Conservation (phyloP, 495 filamentous ascomycete species). For the Jackrogersella minutella region DNA sequence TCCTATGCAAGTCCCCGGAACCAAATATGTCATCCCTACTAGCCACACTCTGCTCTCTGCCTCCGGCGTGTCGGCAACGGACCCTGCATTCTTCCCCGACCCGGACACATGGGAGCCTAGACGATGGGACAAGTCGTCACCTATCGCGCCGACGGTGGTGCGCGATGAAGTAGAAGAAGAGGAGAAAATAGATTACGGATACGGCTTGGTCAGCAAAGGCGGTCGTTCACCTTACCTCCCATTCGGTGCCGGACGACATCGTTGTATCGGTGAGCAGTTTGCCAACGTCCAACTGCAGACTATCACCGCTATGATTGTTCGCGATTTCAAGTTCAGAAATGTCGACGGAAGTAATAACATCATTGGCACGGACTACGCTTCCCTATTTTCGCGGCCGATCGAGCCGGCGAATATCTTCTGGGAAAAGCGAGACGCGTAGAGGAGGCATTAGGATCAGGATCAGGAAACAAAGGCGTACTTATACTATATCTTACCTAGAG, state of each 20-base stretch:
- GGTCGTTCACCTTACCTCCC: conserved; percentile 87
- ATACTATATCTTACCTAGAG: conserved; percentile 15
- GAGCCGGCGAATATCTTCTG: conserved; percentile 71
- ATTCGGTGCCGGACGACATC: conserved; percentile 91
- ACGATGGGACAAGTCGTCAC: conserved; percentile 74
- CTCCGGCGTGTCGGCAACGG: conserved; percentile 77
- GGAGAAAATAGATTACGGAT: conserved; percentile 89
- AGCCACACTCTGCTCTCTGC: conserved; percentile 80
- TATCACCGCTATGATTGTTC: conserved; percentile 80
- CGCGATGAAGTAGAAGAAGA: conserved; percentile 67
- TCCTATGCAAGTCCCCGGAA: conserved; percentile 80
- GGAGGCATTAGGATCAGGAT: neutral
- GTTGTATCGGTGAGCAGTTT: conserved; percentile 98
- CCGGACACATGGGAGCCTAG: conserved; percentile 84
- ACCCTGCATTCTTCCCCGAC: conserved; percentile 79
- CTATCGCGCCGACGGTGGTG: conserved; percentile 53
- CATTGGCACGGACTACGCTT: conserved; percentile 85
- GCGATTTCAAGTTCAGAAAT: conserved; percentile 77
- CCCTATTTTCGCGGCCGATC: conserved; percentile 68
- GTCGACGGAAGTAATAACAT: conserved; percentile 71
- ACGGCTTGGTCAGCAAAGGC: conserved; percentile 91
- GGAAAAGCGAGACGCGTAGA: conserved; percentile 61
- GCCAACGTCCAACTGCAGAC: conserved; percentile 90
- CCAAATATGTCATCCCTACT: conserved; percentile 78
- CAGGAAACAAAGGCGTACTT: conserved; percentile 2